These are phyloP conservation scores for Nissolia schottii DNA, from an alignment of 306 rosid genomes.

Conservation along the genomic window DNA sequence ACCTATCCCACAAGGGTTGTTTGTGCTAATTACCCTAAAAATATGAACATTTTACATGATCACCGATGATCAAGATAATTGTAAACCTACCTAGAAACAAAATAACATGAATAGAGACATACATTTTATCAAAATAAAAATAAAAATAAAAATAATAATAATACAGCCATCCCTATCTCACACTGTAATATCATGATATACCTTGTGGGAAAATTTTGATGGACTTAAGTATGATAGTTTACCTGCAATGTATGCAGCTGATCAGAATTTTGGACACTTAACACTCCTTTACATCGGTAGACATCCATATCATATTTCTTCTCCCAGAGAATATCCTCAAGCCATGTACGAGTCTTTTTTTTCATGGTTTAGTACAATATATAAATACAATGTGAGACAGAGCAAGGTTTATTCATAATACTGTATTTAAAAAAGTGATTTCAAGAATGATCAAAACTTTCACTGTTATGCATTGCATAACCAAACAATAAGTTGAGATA, in stretches of 20 bases:
- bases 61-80: slow-evolving; percentile 1
- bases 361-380: slow-evolving; percentile 7
- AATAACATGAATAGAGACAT: neutral
- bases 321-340: slow-evolving; percentile 98
- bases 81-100: neutral
- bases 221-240: neutral
- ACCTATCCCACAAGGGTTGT: too few relatives aligned
- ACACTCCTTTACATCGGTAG: slow-evolving; percentile 89
- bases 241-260: slow-evolving; percentile 92
- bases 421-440: neutral
- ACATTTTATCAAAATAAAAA: too few relatives aligned
- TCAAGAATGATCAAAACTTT: neutral
- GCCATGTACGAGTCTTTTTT: slow-evolving; percentile 71
- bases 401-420: neutral
- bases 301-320: slow-evolving; percentile 88
- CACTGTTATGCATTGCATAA: neutral
- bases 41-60: neutral
- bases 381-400: slow-evolving; percentile 5
- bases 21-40: neutral
- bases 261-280: slow-evolving; percentile 56
- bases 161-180: neutral
- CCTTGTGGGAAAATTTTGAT: neutral
- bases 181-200: neutral
- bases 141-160: neutral
- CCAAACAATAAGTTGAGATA: neutral